Evolutionary conservation across 2,329 filamentous ascomycete genomes (phyloP).

Genomic region (Calycina herbarum): DNA sequence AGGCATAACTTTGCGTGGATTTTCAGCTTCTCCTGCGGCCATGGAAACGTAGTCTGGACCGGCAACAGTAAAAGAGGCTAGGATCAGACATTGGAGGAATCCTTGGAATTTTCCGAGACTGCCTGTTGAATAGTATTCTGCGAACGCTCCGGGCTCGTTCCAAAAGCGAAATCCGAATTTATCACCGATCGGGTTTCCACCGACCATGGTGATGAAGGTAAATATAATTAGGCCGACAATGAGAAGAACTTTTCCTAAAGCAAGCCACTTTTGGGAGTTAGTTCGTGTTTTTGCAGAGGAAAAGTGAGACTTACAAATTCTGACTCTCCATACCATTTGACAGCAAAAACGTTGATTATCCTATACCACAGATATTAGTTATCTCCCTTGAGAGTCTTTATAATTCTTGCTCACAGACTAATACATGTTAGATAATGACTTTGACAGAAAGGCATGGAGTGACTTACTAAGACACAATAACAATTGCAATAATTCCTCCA

Average conservation of each 20-base stretch:
- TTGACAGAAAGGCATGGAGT: background rate
- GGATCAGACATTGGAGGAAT: constrained; percentile 58
- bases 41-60: constrained; percentile 68
- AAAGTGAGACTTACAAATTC: constrained; percentile 58
- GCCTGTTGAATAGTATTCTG: constrained; percentile 51
- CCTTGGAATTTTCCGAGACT: constrained; percentile 59
- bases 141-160: constrained; percentile 48
- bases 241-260: constrained; percentile 60
- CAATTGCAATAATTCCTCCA: constrained; percentile 61
- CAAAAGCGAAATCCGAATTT: constrained; percentile 57
- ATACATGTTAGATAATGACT: background rate
- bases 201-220: constrained; percentile 64
- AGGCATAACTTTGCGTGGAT: constrained; percentile 63
- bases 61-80: constrained; percentile 67
- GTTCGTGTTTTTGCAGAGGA: background rate
- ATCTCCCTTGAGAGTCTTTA: background rate
- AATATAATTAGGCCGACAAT: constrained; percentile 54
- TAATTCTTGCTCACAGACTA: background rate
- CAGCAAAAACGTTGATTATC: constrained; percentile 67
- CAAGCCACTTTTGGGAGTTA: constrained; percentile 1
- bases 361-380: constrained; percentile 18
- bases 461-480: constrained; percentile 43
- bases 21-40: constrained; percentile 70
- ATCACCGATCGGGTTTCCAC: constrained; percentile 58
- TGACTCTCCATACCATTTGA: constrained; percentile 73